phyloP scores from a whole-genome alignment of 148 eudicot species.

The Cornus florida region DNA sequence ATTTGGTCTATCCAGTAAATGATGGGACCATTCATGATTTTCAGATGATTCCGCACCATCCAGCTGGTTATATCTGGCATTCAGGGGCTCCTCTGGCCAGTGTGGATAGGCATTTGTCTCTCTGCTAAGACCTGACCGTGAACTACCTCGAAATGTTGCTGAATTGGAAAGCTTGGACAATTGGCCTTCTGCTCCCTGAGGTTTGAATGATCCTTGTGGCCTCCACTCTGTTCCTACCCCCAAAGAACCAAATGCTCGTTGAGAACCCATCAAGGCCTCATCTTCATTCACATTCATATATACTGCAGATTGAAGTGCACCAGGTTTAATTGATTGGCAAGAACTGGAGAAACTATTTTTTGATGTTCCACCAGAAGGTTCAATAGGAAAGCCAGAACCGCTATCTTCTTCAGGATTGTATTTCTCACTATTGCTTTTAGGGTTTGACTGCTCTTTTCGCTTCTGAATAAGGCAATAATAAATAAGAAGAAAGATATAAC shows the following conservation, averaged over 20 bases:
- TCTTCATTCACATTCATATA: constrained; percentile 21
- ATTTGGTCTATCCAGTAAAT: constrained; percentile 41
- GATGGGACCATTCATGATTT: constrained; percentile 38
- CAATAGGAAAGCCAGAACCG: constrained; percentile 46
- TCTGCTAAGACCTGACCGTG: constrained; percentile 39
- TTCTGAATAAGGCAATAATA: constrained; percentile 33
- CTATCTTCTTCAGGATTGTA: constrained; percentile 49
- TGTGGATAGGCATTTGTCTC: constrained; percentile 31
- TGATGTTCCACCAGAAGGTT: constrained; percentile 31
- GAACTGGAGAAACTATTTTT: constrained; percentile 25
- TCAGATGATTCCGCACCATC: constrained; percentile 37
- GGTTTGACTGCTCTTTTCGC: constrained; percentile 41
- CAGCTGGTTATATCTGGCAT: constrained; percentile 24
- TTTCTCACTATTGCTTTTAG: constrained; percentile 53
- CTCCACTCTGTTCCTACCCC: constrained; percentile 27
- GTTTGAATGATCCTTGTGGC: constrained; percentile 41
- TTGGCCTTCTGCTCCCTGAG: constrained; percentile 33
- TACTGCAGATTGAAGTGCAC: constrained; percentile 21
- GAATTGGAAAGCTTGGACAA: constrained; percentile 63
- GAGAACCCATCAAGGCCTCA: constrained; percentile 22
- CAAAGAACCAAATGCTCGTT: constrained; percentile 21
- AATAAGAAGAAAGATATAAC: neutral
- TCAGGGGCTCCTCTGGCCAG: constrained; percentile 44
- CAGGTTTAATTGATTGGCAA: constrained; percentile 17
- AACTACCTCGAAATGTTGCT: constrained; percentile 43